These are phyloP conservation scores for Orbilia oligospora DNA, from an alignment of 2,329 filamentous ascomycete species.

Conservation along the genomic window DNA sequence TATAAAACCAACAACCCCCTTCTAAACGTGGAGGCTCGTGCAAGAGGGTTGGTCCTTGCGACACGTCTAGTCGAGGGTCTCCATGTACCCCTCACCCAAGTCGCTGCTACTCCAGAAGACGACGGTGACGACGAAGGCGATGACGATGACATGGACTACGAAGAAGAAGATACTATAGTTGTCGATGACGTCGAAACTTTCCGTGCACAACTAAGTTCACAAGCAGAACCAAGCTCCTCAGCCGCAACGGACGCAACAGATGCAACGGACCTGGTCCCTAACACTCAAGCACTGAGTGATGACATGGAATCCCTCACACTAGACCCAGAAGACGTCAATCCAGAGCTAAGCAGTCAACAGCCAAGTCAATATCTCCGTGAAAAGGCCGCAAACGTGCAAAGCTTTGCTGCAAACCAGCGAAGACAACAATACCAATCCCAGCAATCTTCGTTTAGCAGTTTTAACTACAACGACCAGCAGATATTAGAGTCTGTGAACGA, in stretches of 20 bases:
- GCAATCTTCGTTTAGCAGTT: slow-evolving; percentile 59
- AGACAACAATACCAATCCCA: slow-evolving; percentile 70
- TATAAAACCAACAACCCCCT: slow-evolving; percentile 86
- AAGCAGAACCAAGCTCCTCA: not conserved
- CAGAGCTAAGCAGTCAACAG: slow-evolving; percentile 70
- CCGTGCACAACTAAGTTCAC: not conserved
- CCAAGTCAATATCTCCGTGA: slow-evolving; percentile 84
- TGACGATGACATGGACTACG: slow-evolving; percentile 63
- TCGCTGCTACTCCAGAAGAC: slow-evolving; percentile 64
- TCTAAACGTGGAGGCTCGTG: slow-evolving; percentile 74
- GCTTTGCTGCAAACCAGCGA: slow-evolving; percentile 71
- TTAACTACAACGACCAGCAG: slow-evolving; percentile 59
- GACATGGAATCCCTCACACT: slow-evolving; percentile 55
- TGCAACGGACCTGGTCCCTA: slow-evolving; percentile 42
- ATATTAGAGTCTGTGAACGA: slow-evolving; percentile 56
- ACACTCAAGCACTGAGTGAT: slow-evolving; percentile 50
- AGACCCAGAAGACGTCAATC: slow-evolving; percentile 50
- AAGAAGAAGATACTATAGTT: slow-evolving; percentile 18
- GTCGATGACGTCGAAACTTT: not conserved
- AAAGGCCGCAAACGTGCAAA: slow-evolving; percentile 35
- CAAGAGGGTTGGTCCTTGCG: slow-evolving; percentile 81
- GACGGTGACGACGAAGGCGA: slow-evolving; percentile 66
- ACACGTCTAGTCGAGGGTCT: slow-evolving; percentile 94
- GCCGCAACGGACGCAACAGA: slow-evolving; percentile 37
- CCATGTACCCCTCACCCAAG: slow-evolving; percentile 84